phyloP scores from a whole-genome alignment of 2,329 filamentous ascomycete genomes.

The Diaporthe sp. region DNA sequence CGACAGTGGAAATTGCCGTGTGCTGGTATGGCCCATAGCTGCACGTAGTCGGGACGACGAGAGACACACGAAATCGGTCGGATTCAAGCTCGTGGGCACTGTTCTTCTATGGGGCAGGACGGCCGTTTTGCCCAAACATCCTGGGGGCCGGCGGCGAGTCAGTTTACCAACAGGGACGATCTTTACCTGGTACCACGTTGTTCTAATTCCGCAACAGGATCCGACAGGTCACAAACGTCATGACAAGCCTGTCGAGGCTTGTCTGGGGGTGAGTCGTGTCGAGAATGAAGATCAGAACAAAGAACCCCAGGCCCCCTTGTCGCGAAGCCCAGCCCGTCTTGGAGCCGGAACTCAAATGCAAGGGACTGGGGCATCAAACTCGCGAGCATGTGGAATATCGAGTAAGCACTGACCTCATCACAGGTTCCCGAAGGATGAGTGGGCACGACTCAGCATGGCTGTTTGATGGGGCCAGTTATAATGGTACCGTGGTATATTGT shows the following conservation, averaged over 20 bases:
- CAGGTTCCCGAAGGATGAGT: background rate
- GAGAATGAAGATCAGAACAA: constrained; percentile 4
- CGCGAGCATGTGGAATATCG: background rate
- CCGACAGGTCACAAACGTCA: constrained; percentile 24
- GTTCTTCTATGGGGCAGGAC: constrained; percentile 10
- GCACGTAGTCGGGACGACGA: background rate
- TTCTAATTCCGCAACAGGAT: constrained; percentile 20
- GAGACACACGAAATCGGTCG: background rate
- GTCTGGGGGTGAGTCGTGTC: background rate
- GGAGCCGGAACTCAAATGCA: constrained; percentile 13
- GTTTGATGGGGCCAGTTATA: constrained; percentile 1
- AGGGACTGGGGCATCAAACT: constrained; percentile 2
- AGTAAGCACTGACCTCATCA: constrained; percentile 9
- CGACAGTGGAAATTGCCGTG: background rate
- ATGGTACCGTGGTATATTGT: constrained; percentile 4
- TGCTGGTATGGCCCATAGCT: constrained; percentile 5
- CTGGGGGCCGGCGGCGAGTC: constrained; percentile 8
- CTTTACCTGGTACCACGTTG: background rate
- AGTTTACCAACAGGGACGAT: constrained; percentile 27
- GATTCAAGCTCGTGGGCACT: constrained; percentile 1
- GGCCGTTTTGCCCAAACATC: constrained; percentile 7
- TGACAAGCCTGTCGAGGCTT: background rate
- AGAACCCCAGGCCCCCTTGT: background rate
- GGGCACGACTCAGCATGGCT: constrained; percentile 10
- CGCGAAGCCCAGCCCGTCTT: background rate